These are phyloP conservation scores for Podochytrium sp. DNA, from an alignment of 192 early-diverging fungal species.

Conservation along the genomic window DNA sequence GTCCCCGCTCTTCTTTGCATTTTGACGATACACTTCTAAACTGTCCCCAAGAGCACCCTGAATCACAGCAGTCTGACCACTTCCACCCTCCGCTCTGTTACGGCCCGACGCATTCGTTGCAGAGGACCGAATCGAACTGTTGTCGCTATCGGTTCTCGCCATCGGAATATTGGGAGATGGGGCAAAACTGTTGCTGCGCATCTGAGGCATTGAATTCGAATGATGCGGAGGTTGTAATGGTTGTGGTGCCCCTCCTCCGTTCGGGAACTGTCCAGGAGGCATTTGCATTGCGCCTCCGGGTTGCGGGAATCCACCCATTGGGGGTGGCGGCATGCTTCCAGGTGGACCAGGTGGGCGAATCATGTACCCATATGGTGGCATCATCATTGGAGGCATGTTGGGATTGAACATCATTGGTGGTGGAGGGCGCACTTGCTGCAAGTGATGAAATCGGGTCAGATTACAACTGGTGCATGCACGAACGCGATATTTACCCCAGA, in stretches of 20 bases:
- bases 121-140: constrained; percentile 27
- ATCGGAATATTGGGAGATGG: not conserved
- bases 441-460: not conserved
- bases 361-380: constrained; percentile 9
- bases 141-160: constrained; percentile 12
- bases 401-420: constrained; percentile 16
- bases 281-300: not conserved
- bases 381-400: constrained; percentile 16
- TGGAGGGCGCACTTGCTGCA: constrained; percentile 1
- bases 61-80: not conserved
- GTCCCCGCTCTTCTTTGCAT: constrained; percentile 27
- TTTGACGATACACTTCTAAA: constrained; percentile 32
- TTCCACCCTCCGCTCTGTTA: not conserved
- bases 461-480: not conserved
- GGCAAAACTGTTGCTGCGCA: no score
- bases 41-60: constrained; percentile 10
- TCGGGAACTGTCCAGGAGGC: constrained; percentile 6
- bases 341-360: constrained; percentile 24
- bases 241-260: not conserved
- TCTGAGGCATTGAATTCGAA: no score
- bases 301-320: not conserved
- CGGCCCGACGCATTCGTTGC: constrained; percentile 2
- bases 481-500: not conserved
- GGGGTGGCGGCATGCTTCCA: not conserved
- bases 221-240: not conserved